Evolutionary conservation across 352 stramenopile genomes (phyloP).

Genomic region (Phytopythium vexans): DNA sequence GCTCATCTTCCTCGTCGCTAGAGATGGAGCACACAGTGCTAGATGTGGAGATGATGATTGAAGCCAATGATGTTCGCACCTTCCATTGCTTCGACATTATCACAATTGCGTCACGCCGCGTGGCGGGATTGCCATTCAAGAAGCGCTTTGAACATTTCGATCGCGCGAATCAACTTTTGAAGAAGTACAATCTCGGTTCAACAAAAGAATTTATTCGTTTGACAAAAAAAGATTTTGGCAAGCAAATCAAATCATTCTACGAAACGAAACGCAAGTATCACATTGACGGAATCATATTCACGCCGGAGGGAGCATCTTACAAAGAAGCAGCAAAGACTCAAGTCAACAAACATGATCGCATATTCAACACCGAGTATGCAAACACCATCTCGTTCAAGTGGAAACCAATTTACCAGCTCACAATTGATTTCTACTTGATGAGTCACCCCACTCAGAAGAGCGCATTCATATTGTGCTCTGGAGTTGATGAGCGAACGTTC

Average conservation of each 20-base stretch:
- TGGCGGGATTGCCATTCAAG: neutral
- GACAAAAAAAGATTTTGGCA: too few relatives aligned
- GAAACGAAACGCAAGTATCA: too few relatives aligned
- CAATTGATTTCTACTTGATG: constrained; percentile 2
- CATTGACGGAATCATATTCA: too few relatives aligned
- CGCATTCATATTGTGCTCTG: too few relatives aligned
- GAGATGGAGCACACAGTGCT: too few relatives aligned
- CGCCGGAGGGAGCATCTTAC: too few relatives aligned
- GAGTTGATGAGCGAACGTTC: neutral
- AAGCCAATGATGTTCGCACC: neutral
- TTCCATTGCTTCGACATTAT: constrained; percentile 3
- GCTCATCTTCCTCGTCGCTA: too few relatives aligned
- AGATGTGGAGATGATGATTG: too few relatives aligned
- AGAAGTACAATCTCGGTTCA: neutral
- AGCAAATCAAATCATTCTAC: too few relatives aligned
- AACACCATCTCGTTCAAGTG: constrained; percentile 2
- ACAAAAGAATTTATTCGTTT: neutral
- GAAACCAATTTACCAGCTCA: neutral
- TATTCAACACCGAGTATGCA: constrained; percentile 1
- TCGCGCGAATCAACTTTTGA: neutral
- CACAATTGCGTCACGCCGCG: neutral
- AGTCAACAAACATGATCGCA: neutral
- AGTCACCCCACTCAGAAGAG: too few relatives aligned
- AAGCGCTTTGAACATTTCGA: neutral
- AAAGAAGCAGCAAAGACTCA: too few relatives aligned